Conservation (phyloP, 345 rosid species). For the Citrus mangshanensis region DNA sequence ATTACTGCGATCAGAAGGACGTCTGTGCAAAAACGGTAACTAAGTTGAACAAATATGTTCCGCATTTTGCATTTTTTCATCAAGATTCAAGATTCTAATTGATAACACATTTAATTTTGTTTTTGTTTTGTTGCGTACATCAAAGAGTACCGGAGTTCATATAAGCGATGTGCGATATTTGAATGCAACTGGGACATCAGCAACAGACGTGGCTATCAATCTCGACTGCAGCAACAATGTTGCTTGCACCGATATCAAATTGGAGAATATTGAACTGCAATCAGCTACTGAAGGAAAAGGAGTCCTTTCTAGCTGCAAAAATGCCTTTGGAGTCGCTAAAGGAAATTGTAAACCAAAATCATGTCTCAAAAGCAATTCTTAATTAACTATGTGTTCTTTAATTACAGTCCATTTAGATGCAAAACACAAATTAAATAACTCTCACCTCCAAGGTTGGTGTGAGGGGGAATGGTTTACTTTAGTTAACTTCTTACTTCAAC, state of each 20-base stretch:
- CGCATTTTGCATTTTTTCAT: too few relatives aligned
- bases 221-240: slow-evolving; percentile 20
- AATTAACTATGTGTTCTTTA: too few relatives aligned
- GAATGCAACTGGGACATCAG: slow-evolving; percentile 10
- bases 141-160: slow-evolving; percentile 9
- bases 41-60: too few relatives aligned
- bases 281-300: background rate
- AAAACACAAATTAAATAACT: background rate
- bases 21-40: background rate
- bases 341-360: slow-evolving; percentile 13
- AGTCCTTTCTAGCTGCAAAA: slow-evolving; percentile 3
- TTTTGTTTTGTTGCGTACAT: background rate
- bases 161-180: slow-evolving; percentile 7
- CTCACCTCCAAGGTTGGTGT: background rate
- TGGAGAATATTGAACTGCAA: slow-evolving; percentile 10
- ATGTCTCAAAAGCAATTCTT: background rate
- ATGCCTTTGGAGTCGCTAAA: slow-evolving; percentile 13
- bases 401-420: background rate
- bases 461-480: background rate
- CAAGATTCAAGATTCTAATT: too few relatives aligned
- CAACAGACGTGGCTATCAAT: slow-evolving; percentile 20
- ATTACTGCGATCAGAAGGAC: background rate
- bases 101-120: too few relatives aligned
- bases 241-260: slow-evolving; percentile 18
- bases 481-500: background rate